phyloP scores from a whole-genome alignment of 352 stramenopile species.

The Globisporangium acanthophoron region DNA sequence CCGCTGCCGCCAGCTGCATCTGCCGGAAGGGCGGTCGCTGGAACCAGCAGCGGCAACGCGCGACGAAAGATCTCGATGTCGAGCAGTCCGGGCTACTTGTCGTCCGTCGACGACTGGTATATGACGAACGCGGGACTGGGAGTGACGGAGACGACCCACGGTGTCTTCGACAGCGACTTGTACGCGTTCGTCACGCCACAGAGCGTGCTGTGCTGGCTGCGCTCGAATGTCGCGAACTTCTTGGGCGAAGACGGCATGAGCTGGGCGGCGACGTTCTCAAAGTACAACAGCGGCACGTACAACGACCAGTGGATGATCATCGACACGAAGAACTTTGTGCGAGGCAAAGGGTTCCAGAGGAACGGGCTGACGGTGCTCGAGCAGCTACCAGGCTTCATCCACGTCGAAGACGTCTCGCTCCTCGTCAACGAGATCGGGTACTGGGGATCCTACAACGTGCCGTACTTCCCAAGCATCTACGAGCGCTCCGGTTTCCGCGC shows the following conservation, averaged over 20 bases:
- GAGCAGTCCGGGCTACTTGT: slow-evolving; percentile 68
- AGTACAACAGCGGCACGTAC: slow-evolving; percentile 73
- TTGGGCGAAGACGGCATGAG: slow-evolving; percentile 34
- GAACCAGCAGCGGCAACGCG: neutral
- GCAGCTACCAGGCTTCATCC: slow-evolving; percentile 57
- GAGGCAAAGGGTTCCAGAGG: slow-evolving; percentile 29
- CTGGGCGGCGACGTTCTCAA: slow-evolving; percentile 42
- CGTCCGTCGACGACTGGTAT: slow-evolving; percentile 82
- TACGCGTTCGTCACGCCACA: slow-evolving; percentile 42
- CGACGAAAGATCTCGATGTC: slow-evolving; percentile 58
- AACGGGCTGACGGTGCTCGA: slow-evolving; percentile 62
- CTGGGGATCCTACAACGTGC: slow-evolving; percentile 82
- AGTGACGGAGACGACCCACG: slow-evolving; percentile 72
- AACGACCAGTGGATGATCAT: slow-evolving; percentile 86
- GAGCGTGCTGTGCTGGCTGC: slow-evolving; percentile 63
- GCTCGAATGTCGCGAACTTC: slow-evolving; percentile 47
- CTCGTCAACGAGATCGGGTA: slow-evolving; percentile 52
- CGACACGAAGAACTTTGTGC: slow-evolving; percentile 51
- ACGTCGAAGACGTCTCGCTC: slow-evolving; percentile 47
- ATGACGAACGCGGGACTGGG: slow-evolving; percentile 42
- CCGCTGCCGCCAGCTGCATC: slow-evolving; percentile 21
- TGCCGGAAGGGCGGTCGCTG: neutral
- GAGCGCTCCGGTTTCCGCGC: slow-evolving; percentile 40
- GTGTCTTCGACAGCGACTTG: slow-evolving; percentile 44
- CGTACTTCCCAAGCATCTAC: slow-evolving; percentile 66